Evolutionary conservation across 2,329 filamentous ascomycete genomes (phyloP).

Genomic region (Fusarium humuli): DNA sequence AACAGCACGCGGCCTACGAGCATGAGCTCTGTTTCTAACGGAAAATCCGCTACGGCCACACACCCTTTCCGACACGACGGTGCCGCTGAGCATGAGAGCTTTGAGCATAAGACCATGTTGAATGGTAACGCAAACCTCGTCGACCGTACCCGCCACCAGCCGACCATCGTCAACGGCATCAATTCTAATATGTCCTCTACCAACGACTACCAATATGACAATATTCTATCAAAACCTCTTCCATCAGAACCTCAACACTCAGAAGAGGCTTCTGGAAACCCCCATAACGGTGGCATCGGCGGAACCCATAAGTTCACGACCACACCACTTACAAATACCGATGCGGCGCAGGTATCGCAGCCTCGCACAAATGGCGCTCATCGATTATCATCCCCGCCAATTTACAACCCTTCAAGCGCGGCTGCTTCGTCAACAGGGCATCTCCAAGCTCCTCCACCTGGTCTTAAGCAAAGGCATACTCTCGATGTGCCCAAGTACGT

Average conservation of each 20-base stretch:
- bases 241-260: constrained; percentile 36
- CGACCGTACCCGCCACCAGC: constrained; percentile 47
- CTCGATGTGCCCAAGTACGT: constrained; percentile 82
- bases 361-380: constrained; percentile 56
- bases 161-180: constrained; percentile 38
- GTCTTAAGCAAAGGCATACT: constrained; percentile 84
- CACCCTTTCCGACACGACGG: constrained; percentile 46
- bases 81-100: constrained; percentile 31
- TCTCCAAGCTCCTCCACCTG: constrained; percentile 60
- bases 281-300: constrained; percentile 33
- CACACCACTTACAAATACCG: constrained; percentile 39
- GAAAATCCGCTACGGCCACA: constrained; percentile 57
- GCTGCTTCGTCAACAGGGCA: constrained; percentile 62
- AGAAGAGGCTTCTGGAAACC: constrained; percentile 29
- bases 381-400: constrained; percentile 73
- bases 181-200: constrained; percentile 17
- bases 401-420: constrained; percentile 60
- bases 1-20: constrained; percentile 61
- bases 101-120: constrained; percentile 38
- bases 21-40: constrained; percentile 70
- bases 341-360: constrained; percentile 44
- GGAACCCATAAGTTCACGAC: constrained; percentile 19
- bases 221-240: constrained; percentile 39
- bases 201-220: constrained; percentile 30
- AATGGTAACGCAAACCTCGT: constrained; percentile 48